A percentile compares a stretch with the other conserved stretches of the same genome.
These are phyloP conservation scores for Remersonia thermophila DNA, from an alignment of 2,329 filamentous ascomycete genomes.

Conservation along the genomic window DNA sequence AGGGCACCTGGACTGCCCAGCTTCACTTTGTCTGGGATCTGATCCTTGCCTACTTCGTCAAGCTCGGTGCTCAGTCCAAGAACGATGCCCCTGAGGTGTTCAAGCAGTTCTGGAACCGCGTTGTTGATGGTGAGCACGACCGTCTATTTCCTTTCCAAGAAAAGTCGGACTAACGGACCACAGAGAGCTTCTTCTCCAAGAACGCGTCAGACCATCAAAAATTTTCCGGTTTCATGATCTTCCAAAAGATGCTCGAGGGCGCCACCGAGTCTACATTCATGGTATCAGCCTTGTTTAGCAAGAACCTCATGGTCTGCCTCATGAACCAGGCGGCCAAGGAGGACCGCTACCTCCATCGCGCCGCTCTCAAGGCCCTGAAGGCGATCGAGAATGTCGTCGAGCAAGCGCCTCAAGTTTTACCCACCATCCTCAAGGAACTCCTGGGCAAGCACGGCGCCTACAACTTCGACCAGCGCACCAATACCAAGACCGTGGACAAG, in stretches of 20 bases:
- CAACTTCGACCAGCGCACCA: slow-evolving; percentile 78
- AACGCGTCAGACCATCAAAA: slow-evolving; percentile 79
- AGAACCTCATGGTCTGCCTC: slow-evolving; percentile 69
- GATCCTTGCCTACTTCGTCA: slow-evolving; percentile 47
- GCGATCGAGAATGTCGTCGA: slow-evolving; percentile 54
- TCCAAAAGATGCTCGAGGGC: slow-evolving; percentile 58
- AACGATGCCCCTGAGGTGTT: slow-evolving; percentile 39
- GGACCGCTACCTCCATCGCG: slow-evolving; percentile 67
- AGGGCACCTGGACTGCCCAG: slow-evolving; percentile 66
- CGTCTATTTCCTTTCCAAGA: not conserved
- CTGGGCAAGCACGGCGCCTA: slow-evolving; percentile 57
- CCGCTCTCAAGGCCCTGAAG: slow-evolving; percentile 65
- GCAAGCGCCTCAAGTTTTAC: slow-evolving; percentile 45
- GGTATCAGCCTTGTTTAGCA: slow-evolving; percentile 57
- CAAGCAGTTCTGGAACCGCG: slow-evolving; percentile 70
- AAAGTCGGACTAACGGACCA: slow-evolving; percentile 7
- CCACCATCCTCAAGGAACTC: slow-evolving; percentile 52
- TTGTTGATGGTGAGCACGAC: slow-evolving; percentile 66
- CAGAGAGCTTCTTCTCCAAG: slow-evolving; percentile 73
- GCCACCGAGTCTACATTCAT: slow-evolving; percentile 36
- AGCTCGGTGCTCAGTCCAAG: slow-evolving; percentile 20
- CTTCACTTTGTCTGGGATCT: slow-evolving; percentile 82
- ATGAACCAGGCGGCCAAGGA: slow-evolving; percentile 71
- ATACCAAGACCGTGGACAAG: slow-evolving; percentile 71
- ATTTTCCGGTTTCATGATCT: slow-evolving; percentile 80